Percentiles rank a stretch among this genome's conserved stretches.
These are phyloP conservation scores for Ustilaginoidea virens DNA, from an alignment of 2,329 filamentous ascomycete species.

Conservation along the genomic window DNA sequence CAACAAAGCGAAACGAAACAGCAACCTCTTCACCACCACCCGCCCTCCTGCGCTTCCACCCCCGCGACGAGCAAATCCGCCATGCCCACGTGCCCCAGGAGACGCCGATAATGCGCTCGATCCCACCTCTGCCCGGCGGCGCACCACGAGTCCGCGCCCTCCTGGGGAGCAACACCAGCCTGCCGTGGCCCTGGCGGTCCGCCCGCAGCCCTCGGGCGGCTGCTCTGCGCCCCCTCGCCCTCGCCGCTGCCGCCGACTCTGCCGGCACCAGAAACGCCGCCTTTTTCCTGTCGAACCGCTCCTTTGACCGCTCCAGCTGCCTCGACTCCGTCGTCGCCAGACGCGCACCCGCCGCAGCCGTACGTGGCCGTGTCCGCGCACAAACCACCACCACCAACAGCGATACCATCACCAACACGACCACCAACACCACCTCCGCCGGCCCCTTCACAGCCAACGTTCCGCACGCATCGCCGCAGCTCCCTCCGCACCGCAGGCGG, in stretches of 20 bases:
- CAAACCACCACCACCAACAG: constrained; percentile 2
- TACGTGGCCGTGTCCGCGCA: neutral
- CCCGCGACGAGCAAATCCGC: constrained; percentile 7
- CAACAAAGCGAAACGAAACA: too few species aligned
- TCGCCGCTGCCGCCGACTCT: too few species aligned
- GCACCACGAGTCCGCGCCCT: too few species aligned
- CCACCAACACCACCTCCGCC: constrained; percentile 7
- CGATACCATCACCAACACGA: constrained; percentile 12
- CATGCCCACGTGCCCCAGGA: constrained; percentile 14
- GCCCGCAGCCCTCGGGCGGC: constrained; percentile 6
- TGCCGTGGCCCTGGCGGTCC: too few species aligned
- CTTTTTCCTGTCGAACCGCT: constrained; percentile 21
- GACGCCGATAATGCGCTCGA: too few species aligned
- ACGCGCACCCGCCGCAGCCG: too few species aligned
- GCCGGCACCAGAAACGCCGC: constrained; percentile 5
- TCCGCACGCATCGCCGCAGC: constrained; percentile 8
- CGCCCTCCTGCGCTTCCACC: neutral
- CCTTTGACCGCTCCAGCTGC: constrained; percentile 21
- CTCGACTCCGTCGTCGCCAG: constrained; percentile 18
- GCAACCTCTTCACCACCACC: neutral
- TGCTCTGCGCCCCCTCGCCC: constrained; percentile 6
- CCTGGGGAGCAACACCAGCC: too few species aligned
- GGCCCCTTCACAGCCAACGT: constrained; percentile 7
- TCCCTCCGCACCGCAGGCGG: constrained; percentile 20
- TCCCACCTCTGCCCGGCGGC: too few species aligned